phyloP scores from a whole-genome alignment of 2,329 filamentous ascomycete genomes.

The Nemania sp. region DNA sequence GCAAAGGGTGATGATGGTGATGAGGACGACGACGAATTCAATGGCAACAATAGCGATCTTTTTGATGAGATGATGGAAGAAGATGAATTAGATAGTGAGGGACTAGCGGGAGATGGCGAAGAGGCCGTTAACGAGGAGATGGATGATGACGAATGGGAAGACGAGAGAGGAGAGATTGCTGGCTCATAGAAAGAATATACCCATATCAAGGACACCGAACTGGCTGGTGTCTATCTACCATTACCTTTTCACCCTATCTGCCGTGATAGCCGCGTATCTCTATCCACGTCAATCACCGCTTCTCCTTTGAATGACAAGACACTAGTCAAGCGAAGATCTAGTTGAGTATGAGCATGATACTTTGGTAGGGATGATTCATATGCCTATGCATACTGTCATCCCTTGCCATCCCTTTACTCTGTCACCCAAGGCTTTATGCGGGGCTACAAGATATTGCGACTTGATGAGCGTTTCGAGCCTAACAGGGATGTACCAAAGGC shows the following conservation, averaged over 20 bases:
- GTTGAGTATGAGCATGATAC: background rate
- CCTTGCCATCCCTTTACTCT: conserved; percentile 14
- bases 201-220: conserved; percentile 17
- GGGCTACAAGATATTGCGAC: background rate
- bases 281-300: background rate
- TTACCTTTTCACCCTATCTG: background rate
- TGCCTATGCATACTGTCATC: background rate
- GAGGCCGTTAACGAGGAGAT: conserved; percentile 62
- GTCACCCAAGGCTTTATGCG: background rate
- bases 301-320: background rate
- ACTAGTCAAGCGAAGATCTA: background rate
- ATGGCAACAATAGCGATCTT: conserved; percentile 56
- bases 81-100: conserved; percentile 65
- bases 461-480: background rate
- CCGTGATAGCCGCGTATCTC: background rate
- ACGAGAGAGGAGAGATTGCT: conserved; percentile 55
- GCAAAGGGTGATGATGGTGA: conserved; percentile 53
- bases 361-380: background rate
- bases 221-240: conserved; percentile 4
- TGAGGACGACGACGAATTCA: conserved; percentile 55
- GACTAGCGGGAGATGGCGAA: conserved; percentile 62
- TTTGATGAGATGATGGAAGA: conserved; percentile 60
- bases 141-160: conserved; percentile 66
- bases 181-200: conserved; percentile 39
- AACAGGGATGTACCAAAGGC: conserved; percentile 8